Conservation (phyloP, 1,284 basidiomycete species). For the Gymnopus androsaceus region DNA sequence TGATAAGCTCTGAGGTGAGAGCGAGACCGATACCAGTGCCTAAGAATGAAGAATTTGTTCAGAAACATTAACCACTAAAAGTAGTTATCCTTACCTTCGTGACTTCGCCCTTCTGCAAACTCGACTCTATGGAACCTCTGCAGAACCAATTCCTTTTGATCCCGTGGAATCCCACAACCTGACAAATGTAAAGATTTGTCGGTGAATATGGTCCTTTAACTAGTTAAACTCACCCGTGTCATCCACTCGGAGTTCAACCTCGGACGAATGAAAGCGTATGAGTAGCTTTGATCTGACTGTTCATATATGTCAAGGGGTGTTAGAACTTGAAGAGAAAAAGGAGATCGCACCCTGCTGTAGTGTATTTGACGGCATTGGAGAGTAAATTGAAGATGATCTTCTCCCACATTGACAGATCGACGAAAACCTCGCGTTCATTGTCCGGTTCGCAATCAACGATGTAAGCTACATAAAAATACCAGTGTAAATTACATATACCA, state of each 20-base stretch:
- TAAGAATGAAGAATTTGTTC: too few relatives aligned
- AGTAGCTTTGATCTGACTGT: slow-evolving; percentile 27
- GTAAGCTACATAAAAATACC: slow-evolving; percentile 7
- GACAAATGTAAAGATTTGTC: too few relatives aligned
- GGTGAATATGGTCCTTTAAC: too few relatives aligned
- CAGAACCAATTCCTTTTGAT: slow-evolving; percentile 27
- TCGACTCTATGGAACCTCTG: slow-evolving; percentile 32
- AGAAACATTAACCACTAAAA: too few relatives aligned
- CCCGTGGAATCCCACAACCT: slow-evolving; percentile 1
- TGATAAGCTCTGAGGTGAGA: slow-evolving; percentile 32
- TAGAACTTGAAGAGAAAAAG: neutral
- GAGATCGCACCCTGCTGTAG: slow-evolving; percentile 3
- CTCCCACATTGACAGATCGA: slow-evolving; percentile 34
- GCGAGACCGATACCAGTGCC: slow-evolving; percentile 33
- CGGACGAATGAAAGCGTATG: slow-evolving; percentile 26
- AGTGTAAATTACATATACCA: neutral
- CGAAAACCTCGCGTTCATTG: slow-evolving; percentile 18
- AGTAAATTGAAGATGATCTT: slow-evolving; percentile 35
- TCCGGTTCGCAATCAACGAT: slow-evolving; percentile 4
- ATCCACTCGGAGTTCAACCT: neutral
- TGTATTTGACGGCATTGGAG: slow-evolving; percentile 34
- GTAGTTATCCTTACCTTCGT: too few relatives aligned
- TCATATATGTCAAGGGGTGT: neutral
- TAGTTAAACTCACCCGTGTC: too few relatives aligned
- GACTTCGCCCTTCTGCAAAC: slow-evolving; percentile 25